Base-by-base conservation (phyloP, 2,329 filamentous ascomycete genomes). In the Xylariaceae sp. region DNA sequence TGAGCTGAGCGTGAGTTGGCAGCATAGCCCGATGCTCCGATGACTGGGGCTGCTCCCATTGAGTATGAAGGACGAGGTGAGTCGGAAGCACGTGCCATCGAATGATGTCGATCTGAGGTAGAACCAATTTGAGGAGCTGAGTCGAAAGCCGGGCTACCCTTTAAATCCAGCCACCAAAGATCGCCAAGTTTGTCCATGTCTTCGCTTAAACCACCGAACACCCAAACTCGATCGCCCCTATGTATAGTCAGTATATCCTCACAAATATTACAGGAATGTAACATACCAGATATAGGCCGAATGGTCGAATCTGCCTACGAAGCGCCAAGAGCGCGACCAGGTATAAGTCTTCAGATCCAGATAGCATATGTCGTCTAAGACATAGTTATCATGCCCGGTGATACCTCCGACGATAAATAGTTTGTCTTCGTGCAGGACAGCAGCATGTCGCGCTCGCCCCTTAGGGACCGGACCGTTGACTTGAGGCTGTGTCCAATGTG, bases 141-240 rank as follows among this genome's bases (percentile, higher is more conserved):
- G 54, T 89, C 83, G 53, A 95, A 90, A 35, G 89, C 87, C 2
- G 90, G 89, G 45, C 80, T 89, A 26, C 89, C 89, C 62, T 95
- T 91, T 37, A 98, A 76, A 65, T 98, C 93, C 33, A 98, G 73
- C 90, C 93, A 98, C 87, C 89, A 96, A 33, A 98, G 78, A 63
- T 98, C 93, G 45, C 89, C 91, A 47, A 87, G 89, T 56, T 95
- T 91, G 68, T 97, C 90, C 89, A 97, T 95, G 52, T 96, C 90
- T 54, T 93, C 87, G 48, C 89, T 93, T 37, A 98, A 74, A 2
- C 93, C 93, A 30, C 93, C 93, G 64, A 95, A 96, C 6, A 97
- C 89, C 91, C 91, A 98, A 26, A 98, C 83, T 33, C 89, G 81
- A 48, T 93, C 90, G 41, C 85, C 74, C 76, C 67, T 65, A 19